These are phyloP conservation scores for Lactarius sp. DNA, from an alignment of 768 basidiomycete species.

Conservation along the genomic window DNA sequence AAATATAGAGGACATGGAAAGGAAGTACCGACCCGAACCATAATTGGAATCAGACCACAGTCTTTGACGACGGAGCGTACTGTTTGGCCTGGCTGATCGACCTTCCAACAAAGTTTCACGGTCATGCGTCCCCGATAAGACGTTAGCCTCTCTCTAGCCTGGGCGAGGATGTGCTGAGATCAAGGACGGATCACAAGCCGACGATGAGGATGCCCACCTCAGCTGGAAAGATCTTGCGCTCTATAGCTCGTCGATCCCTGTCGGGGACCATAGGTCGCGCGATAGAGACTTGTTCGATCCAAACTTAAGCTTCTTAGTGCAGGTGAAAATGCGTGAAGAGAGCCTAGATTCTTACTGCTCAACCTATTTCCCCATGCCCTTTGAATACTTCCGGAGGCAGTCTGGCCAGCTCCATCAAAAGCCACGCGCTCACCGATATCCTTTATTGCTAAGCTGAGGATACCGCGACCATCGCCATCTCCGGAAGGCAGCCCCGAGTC, in stretches of 20 bases:
- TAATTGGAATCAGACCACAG: constrained; percentile 90
- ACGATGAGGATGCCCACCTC: constrained; percentile 52
- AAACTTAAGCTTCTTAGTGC: constrained; percentile 49
- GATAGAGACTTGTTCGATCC: constrained; percentile 83
- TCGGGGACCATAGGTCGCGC: constrained; percentile 84
- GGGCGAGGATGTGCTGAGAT: constrained; percentile 8
- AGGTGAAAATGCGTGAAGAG: constrained; percentile 18
- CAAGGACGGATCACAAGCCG: not conserved
- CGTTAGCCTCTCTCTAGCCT: constrained; percentile 91
- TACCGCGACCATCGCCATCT: constrained; percentile 72
- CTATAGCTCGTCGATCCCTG: constrained; percentile 65
- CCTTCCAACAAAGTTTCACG: constrained; percentile 79
- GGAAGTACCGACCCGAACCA: constrained; percentile 82
- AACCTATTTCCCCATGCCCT: constrained; percentile 78
- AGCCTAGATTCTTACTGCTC: constrained; percentile 53
- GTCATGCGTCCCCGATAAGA: constrained; percentile 92
- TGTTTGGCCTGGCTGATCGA: constrained; percentile 57
- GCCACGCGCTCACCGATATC: constrained; percentile 91
- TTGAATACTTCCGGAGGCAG: constrained; percentile 48
- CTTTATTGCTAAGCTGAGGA: constrained; percentile 70
- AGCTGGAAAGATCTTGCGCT: constrained; percentile 78
- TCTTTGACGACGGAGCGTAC: constrained; percentile 70
- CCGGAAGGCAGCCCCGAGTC: constrained; percentile 76
- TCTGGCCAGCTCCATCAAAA: constrained; percentile 68
- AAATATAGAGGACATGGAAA: not conserved